These are phyloP conservation scores for Thermomyces lanuginosus DNA, from an alignment of 2,329 filamentous ascomycete species.

Conservation along the genomic window DNA sequence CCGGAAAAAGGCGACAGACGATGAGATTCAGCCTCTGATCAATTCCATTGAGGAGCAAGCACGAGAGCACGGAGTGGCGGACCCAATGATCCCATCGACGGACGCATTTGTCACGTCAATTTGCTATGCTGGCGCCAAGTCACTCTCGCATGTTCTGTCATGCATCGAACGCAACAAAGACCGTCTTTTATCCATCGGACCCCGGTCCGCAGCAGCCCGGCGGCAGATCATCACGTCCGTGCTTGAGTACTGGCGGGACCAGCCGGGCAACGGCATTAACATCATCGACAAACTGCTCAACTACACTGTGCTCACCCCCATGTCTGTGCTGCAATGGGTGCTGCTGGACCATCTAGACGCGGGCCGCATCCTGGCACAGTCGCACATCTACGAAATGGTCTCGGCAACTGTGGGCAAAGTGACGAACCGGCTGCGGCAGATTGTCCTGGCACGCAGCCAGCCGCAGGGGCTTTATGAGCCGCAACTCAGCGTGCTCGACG, in stretches of 20 bases:
- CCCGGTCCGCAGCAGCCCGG: slow-evolving; percentile 57
- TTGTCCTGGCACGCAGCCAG: slow-evolving; percentile 48
- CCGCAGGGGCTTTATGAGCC: slow-evolving; percentile 37
- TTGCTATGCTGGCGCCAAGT: slow-evolving; percentile 87
- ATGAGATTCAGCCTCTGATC: slow-evolving; percentile 70
- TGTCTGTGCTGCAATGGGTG: slow-evolving; percentile 79
- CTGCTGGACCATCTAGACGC: slow-evolving; percentile 50
- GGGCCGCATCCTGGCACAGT: slow-evolving; percentile 52
- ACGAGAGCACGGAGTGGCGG: slow-evolving; percentile 46
- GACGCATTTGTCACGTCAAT: slow-evolving; percentile 90
- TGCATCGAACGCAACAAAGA: slow-evolving; percentile 93
- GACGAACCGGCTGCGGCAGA: slow-evolving; percentile 66
- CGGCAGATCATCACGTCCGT: slow-evolving; percentile 82
- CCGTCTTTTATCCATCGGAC: slow-evolving; percentile 62
- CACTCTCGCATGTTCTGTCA: slow-evolving; percentile 84
- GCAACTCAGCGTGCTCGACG: slow-evolving; percentile 45
- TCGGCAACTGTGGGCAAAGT: slow-evolving; percentile 81
- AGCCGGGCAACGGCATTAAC: slow-evolving; percentile 78
- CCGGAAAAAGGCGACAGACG: slow-evolving; percentile 67
- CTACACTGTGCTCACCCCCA: slow-evolving; percentile 81
- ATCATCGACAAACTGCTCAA: slow-evolving; percentile 96
- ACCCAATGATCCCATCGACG: slow-evolving; percentile 70
- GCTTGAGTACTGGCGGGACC: slow-evolving; percentile 81
- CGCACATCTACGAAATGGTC: slow-evolving; percentile 79
- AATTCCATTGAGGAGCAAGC: slow-evolving; percentile 69